Evolutionary conservation across 768 basidiomycete species (phyloP).

Genomic region (Kwoniella heveanensis): DNA sequence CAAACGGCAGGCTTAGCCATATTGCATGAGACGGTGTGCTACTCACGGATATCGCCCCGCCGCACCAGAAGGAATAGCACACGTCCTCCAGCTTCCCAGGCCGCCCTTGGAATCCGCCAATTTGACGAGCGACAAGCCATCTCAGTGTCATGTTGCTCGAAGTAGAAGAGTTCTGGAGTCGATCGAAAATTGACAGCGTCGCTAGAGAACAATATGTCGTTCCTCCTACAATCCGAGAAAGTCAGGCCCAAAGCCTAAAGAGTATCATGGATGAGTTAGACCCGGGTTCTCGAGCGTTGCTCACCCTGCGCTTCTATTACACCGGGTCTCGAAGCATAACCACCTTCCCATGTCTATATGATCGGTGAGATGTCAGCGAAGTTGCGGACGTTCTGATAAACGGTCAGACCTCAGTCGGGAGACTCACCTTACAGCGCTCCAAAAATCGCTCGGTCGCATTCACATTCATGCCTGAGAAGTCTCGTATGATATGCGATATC

Average conservation of each 20-base stretch:
- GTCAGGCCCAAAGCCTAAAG: too few species aligned
- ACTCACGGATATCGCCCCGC: conserved; percentile 73
- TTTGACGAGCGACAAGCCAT: conserved; percentile 79
- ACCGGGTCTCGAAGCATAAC: conserved; percentile 78
- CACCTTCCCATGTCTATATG: conserved; percentile 83
- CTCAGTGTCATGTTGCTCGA: conserved; percentile 61
- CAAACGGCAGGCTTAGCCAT: too few species aligned
- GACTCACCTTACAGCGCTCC: conserved; percentile 68
- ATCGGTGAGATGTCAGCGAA: too few species aligned
- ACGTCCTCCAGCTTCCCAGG: conserved; percentile 86
- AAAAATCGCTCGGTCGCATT: conserved; percentile 68
- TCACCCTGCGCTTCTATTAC: conserved; percentile 79
- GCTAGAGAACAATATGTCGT: conserved; percentile 92
- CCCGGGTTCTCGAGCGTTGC: conserved; percentile 28
- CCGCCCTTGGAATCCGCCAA: conserved; percentile 84
- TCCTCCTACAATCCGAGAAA: conserved; percentile 66
- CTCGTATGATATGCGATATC: conserved; percentile 71
- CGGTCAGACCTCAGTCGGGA: too few species aligned
- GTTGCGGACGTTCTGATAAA: too few species aligned
- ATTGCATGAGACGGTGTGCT: not conserved
- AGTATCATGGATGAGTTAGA: too few species aligned
- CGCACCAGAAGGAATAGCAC: conserved; percentile 97
- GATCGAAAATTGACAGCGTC: conserved; percentile 64
- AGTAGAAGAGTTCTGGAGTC: conserved; percentile 38
- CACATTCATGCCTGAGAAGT: conserved; percentile 75